These are phyloP conservation scores for Phaeophleospora eucalypticola DNA, from an alignment of 2,329 filamentous ascomycete species.

Conservation along the genomic window DNA sequence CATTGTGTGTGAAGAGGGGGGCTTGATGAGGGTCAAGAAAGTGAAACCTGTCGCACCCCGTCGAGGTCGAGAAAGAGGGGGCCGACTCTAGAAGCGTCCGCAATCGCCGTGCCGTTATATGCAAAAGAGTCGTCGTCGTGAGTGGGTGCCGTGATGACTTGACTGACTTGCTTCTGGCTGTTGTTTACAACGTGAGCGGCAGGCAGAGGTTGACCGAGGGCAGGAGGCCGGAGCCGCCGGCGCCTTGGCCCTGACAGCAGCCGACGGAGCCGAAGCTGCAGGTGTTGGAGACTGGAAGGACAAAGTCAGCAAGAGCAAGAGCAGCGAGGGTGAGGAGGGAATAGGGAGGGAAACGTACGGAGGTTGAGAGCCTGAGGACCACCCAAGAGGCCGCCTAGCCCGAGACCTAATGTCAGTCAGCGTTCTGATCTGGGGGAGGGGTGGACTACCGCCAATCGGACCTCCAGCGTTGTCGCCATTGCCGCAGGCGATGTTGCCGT, in stretches of 20 bases:
- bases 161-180: neutral
- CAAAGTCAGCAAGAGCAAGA: neutral
- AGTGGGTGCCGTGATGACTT: neutral
- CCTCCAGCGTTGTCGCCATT: neutral
- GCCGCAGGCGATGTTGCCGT: neutral
- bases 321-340: neutral
- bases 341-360: neutral
- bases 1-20: too few relatives aligned
- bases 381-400: neutral
- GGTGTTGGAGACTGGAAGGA: neutral
- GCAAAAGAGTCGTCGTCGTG: neutral
- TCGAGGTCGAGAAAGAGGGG: neutral
- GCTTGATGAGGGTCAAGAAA: neutral
- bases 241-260: neutral
- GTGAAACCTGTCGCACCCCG: neutral
- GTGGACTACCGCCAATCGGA: too few relatives aligned
- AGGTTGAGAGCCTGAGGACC: neutral
- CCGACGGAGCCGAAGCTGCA: neutral
- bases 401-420: neutral
- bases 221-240: neutral
- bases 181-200: neutral
- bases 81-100: neutral
- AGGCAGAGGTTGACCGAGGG: neutral
- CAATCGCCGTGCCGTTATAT: neutral
- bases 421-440: neutral